Conservation (phyloP, 2,329 filamentous ascomycete species). For the Calonectria pteridis region DNA sequence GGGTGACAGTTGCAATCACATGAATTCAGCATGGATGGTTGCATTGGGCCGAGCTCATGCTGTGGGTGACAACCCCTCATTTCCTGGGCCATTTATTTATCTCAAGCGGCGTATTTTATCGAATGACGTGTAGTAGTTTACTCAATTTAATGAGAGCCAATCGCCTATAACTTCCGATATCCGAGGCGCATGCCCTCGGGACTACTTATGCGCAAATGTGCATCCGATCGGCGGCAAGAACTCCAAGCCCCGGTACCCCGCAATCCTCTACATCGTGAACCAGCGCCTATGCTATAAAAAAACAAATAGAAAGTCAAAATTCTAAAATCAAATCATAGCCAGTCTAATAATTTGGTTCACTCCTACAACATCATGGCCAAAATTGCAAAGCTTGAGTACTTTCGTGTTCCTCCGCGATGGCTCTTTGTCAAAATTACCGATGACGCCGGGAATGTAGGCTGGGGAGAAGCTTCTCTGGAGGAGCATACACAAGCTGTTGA, state of each 20-base stretch:
- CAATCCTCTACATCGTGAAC: background rate
- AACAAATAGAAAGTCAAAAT: background rate
- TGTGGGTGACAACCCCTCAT: background rate
- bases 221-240: background rate
- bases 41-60: background rate
- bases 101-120: background rate
- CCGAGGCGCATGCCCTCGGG: background rate
- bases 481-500: slow-evolving; percentile 81
- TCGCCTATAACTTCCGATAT: background rate
- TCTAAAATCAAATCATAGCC: background rate
- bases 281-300: background rate
- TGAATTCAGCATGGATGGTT: background rate
- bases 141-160: background rate
- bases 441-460: slow-evolving; percentile 72
- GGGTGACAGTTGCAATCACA: background rate
- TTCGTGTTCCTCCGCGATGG: slow-evolving; percentile 81
- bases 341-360: background rate
- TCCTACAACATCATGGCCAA: slow-evolving; percentile 43
- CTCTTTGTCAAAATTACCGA: slow-evolving; percentile 83
- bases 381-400: slow-evolving; percentile 72
- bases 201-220: background rate
- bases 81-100: background rate
- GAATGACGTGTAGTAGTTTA: background rate
- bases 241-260: background rate
- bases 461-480: slow-evolving; percentile 82